These are phyloP conservation scores for Przewalskia tangutica DNA, from an alignment of 257 asterid genomes.

Conservation along the genomic window DNA sequence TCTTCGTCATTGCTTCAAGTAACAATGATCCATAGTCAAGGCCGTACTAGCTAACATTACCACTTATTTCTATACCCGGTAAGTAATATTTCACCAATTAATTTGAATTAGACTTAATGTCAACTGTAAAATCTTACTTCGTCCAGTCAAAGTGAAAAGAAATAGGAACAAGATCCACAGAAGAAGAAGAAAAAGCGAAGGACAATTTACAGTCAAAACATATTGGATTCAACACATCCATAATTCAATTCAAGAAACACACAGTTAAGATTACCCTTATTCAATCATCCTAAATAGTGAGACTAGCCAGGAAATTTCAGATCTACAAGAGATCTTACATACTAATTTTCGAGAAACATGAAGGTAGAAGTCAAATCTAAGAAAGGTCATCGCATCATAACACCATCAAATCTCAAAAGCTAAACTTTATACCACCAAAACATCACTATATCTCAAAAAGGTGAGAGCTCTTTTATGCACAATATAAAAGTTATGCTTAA, in stretches of 20 bases:
- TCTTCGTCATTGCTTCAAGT: not conserved
- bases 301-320: not conserved
- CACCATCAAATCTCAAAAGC: not conserved
- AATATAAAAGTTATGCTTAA: not conserved
- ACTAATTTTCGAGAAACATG: not conserved
- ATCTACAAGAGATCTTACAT: not conserved
- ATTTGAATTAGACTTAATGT: not conserved
- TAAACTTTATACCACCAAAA: not conserved
- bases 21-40: not conserved
- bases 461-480: not conserved
- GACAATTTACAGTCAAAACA: not conserved
- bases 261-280: not conserved
- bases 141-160: not conserved
- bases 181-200: not conserved
- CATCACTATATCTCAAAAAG: not conserved
- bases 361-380: not conserved
- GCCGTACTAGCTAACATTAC: not conserved
- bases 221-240: not conserved
- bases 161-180: not conserved
- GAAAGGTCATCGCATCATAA: not conserved
- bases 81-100: not conserved
- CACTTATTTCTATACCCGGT: not conserved
- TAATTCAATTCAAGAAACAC: not conserved
- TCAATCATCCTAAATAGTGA: not conserved
- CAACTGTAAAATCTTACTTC: not conserved